A percentile compares a stretch with the other conserved stretches of the same genome.
Conservation (phyloP, 805 yeast species). For the Candida schatavii region DNA sequence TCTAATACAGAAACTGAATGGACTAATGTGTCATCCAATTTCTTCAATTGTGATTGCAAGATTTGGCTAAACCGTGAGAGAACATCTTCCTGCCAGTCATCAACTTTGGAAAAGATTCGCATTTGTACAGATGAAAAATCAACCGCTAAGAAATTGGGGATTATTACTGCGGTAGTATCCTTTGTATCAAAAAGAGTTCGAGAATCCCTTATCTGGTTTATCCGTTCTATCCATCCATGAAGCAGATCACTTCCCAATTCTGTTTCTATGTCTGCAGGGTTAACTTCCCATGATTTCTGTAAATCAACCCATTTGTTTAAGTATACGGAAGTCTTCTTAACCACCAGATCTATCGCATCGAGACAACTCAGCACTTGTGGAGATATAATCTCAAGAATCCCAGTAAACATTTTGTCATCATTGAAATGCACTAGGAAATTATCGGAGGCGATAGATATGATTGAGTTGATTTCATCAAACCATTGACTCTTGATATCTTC, state of each 20-base stretch:
- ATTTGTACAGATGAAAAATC: slow-evolving; percentile 54
- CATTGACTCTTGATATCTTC: slow-evolving; percentile 31
- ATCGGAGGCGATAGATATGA: slow-evolving; percentile 16
- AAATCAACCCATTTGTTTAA: slow-evolving; percentile 51
- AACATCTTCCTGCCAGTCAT: slow-evolving; percentile 53
- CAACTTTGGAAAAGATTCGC: slow-evolving; percentile 52
- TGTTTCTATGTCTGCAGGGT: slow-evolving; percentile 28
- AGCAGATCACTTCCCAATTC: slow-evolving; percentile 18
- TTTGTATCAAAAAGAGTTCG: slow-evolving; percentile 51
- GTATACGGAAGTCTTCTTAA: slow-evolving; percentile 32
- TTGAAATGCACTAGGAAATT: slow-evolving; percentile 7
- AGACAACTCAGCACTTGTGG: slow-evolving; percentile 1
- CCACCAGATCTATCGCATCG: slow-evolving; percentile 26
- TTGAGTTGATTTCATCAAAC: slow-evolving; percentile 16
- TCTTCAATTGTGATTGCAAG: slow-evolving; percentile 27
- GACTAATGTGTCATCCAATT: slow-evolving; percentile 28
- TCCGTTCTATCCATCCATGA: slow-evolving; percentile 45
- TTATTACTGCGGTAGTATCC: slow-evolving; percentile 15
- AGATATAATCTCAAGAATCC: slow-evolving; percentile 3
- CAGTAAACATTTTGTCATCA: background rate
- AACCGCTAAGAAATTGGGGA: slow-evolving; percentile 23
- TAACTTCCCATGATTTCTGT: slow-evolving; percentile 56
- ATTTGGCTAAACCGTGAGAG: slow-evolving; percentile 37
- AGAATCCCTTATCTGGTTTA: slow-evolving; percentile 42
- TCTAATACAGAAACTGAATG: slow-evolving; percentile 22